These are phyloP conservation scores for Phytophthora pinifolia DNA, from an alignment of 352 stramenopile species.

Conservation along the genomic window DNA sequence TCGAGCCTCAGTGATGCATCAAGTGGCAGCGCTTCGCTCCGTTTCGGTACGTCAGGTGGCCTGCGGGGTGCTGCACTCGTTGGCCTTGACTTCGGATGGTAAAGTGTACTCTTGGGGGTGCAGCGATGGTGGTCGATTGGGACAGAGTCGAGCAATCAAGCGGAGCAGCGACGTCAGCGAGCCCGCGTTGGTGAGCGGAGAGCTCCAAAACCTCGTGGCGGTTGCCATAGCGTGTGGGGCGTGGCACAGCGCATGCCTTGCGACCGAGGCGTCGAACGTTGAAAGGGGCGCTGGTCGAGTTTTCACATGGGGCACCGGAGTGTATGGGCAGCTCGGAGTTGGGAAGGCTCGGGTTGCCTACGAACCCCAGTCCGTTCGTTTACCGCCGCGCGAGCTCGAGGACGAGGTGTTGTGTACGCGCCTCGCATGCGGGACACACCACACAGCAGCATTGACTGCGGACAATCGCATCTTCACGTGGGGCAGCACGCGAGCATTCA, in stretches of 20 bases:
- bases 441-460: conserved; percentile 54
- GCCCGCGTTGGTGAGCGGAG: conserved; percentile 40
- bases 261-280: conserved; percentile 11
- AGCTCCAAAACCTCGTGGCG: conserved; percentile 34
- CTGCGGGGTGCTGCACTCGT: conserved; percentile 90
- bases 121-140: conserved; percentile 85
- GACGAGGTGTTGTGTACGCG: conserved; percentile 43
- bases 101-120: conserved; percentile 94
- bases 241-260: conserved; percentile 77
- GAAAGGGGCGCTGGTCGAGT: conserved; percentile 31
- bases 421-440: conserved; percentile 66
- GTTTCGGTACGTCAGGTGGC: conserved; percentile 77
- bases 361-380: conserved; percentile 41
- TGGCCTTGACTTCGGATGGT: conserved; percentile 84
- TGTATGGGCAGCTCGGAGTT: conserved; percentile 69
- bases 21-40: conserved; percentile 46
- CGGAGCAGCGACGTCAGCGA: conserved; percentile 22
- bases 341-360: conserved; percentile 46
- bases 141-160: conserved; percentile 24
- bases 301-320: conserved; percentile 73
- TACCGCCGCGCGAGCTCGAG: conserved; percentile 24
- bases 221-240: conserved; percentile 67
- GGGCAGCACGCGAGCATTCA: conserved; percentile 62
- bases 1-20: conserved; percentile 57
- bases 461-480: conserved; percentile 66